A percentile compares a stretch with the other conserved stretches of the same genome.
These are phyloP conservation scores for Raphanus raphanistrum DNA, from an alignment of 345 rosid genomes.

Conservation along the genomic window DNA sequence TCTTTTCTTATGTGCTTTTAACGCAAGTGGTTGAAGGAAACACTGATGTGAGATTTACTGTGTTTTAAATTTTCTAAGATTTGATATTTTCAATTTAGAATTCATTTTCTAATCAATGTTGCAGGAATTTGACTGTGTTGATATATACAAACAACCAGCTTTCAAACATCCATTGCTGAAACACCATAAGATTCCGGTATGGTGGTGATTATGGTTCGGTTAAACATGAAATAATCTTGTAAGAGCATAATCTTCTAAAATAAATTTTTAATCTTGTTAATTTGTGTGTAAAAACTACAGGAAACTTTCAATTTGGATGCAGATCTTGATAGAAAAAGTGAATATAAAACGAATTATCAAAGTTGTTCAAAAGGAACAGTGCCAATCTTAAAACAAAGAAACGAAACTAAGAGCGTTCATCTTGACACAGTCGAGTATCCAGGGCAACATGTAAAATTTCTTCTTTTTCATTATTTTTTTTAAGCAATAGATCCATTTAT, in stretches of 20 bases:
- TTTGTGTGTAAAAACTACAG: not conserved
- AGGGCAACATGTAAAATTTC: conserved; percentile 4
- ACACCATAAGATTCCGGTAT: conserved; percentile 29
- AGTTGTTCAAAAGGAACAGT: conserved; percentile 27
- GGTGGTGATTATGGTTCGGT: not conserved
- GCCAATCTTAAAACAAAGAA: conserved; percentile 9
- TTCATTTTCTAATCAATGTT: not conserved
- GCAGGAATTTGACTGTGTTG: conserved; percentile 21
- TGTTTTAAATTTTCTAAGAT: not conserved
- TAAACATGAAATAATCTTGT: not conserved
- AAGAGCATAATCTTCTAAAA: not conserved
- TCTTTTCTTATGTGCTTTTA: not conserved
- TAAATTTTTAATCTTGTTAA: too few species aligned
- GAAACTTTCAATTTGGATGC: not conserved
- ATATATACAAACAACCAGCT: conserved; percentile 34
- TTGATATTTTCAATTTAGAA: not conserved
- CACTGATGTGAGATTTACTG: not conserved
- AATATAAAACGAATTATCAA: not conserved
- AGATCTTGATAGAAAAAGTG: not conserved
- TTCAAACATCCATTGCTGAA: conserved; percentile 18
- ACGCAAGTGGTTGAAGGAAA: not conserved
- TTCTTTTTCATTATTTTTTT: too few species aligned
- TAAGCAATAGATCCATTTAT: not conserved
- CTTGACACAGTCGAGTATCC: not conserved
- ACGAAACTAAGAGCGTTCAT: not conserved